phyloP scores from a whole-genome alignment of 371 early-diverging fungal species.

The Dinochytrium kinnereticum region DNA sequence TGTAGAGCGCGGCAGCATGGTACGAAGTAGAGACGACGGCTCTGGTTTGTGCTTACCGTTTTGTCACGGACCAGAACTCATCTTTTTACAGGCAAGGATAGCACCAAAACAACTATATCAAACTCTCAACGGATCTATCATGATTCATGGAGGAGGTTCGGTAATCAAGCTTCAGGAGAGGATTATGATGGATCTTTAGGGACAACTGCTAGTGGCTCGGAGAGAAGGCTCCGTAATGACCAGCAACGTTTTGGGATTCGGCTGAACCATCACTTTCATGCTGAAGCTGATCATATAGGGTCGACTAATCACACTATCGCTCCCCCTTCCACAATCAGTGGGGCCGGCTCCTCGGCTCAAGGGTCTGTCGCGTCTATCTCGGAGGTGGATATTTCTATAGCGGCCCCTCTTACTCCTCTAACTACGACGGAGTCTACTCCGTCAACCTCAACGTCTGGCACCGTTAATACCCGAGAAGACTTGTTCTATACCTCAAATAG shows the following conservation, averaged over 20 bases:
- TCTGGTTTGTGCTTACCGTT: too few species aligned
- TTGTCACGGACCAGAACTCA: too few species aligned
- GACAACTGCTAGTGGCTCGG: background rate
- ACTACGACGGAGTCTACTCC: background rate
- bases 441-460: background rate
- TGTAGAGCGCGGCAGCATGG: too few species aligned
- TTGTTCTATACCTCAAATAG: background rate
- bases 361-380: background rate
- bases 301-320: too few species aligned
- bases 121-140: too few species aligned
- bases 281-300: too few species aligned
- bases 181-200: background rate
- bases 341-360: background rate
- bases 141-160: constrained; percentile 1
- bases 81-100: too few species aligned
- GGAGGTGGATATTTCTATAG: background rate
- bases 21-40: too few species aligned
- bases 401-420: background rate
- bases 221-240: background rate
- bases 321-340: background rate
- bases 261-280: too few species aligned
- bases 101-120: too few species aligned
- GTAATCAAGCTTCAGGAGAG: background rate
- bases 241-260: background rate
- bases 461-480: background rate